Base-by-base conservation (phyloP, 164 flowering plant genomes). In the Magnolia changhungtana region DNA sequence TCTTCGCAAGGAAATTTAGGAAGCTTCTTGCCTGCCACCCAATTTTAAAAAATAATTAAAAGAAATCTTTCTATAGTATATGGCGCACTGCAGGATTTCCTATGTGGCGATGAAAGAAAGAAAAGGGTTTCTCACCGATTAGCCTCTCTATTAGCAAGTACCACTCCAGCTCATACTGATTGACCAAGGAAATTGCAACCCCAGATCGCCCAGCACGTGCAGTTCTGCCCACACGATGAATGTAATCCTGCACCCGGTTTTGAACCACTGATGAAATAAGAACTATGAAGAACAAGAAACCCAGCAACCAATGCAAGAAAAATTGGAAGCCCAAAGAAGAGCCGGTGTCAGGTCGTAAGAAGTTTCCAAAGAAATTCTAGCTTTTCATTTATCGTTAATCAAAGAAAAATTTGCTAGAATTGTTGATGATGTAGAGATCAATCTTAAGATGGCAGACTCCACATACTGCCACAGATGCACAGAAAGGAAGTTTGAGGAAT, bases 141-240 rank as follows among this genome's bases (percentile, higher is more conserved):
- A 91, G 89, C 67, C 83, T 90, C 82, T 96, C 99, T 80, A 96
- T 94, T 79, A 88, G 96, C 11, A 87, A 1, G 82, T 87, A 94
- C 96, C 95, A 91, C 83, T 89, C 97, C 80, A 94, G 27, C 81
- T 94, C 96, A 73, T 90, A 96, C 77, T 96, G 98, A 85, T 89
- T 90, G 21, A 91, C 94, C n/a, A 96, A 79, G 16, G 98, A 96
- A 77, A 96, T 89, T 13, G 97, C 98, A 74, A 92, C 84, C 37
- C 99, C 99, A 66, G 97, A 89, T 72, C 98, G 83, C 37, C 97
- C 98, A 7, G 99, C 99, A 78, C 99, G 92, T 79, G 99, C 99
- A 66, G 99, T 96, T 87, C 99, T 89, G 72, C 99, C 99, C 19
- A 96, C 99, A 61, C 99, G 86, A 81, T 96, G 99, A 66, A 92